Evolutionary conservation across 208 protist genomes (phyloP).

Genomic region (Trypanosoma vivax): DNA sequence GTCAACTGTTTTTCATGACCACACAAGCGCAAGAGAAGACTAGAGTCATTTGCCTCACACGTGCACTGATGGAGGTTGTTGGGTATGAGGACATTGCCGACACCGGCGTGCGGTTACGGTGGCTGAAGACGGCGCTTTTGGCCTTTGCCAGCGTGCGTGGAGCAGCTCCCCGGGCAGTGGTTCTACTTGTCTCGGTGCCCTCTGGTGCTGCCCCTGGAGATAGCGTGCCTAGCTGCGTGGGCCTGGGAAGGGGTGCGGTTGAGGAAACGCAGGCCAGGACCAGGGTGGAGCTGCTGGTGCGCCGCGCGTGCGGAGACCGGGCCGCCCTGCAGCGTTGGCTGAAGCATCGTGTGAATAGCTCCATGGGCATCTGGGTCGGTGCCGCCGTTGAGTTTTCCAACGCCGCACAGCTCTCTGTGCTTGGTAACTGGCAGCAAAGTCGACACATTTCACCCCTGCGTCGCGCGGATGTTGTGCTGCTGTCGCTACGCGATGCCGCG

Average conservation of each 20-base stretch:
- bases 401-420: not conserved
- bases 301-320: constrained; percentile 6
- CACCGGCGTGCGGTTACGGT: constrained; percentile 1
- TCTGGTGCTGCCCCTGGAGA: not conserved
- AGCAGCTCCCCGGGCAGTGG: constrained; percentile 1
- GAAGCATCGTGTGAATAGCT: not conserved
- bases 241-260: too few relatives aligned
- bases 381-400: constrained; percentile 8
- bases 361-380: constrained; percentile 8
- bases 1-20: too few relatives aligned
- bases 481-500: constrained; percentile 23
- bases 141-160: constrained; percentile 7
- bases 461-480: constrained; percentile 19
- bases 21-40: too few relatives aligned
- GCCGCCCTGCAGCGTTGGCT: constrained; percentile 10
- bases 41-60: not conserved
- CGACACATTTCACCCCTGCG: constrained; percentile 23
- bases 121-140: constrained; percentile 8
- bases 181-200: constrained; percentile 16
- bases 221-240: too few relatives aligned
- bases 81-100: constrained; percentile 16
- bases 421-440: constrained; percentile 35
- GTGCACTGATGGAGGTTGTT: constrained; percentile 15
- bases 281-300: not conserved
- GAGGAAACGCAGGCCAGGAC: not conserved